phyloP scores from a whole-genome alignment of 225 moss, liverwort and hornwort genomes.

The Marchantia polymorpha region DNA sequence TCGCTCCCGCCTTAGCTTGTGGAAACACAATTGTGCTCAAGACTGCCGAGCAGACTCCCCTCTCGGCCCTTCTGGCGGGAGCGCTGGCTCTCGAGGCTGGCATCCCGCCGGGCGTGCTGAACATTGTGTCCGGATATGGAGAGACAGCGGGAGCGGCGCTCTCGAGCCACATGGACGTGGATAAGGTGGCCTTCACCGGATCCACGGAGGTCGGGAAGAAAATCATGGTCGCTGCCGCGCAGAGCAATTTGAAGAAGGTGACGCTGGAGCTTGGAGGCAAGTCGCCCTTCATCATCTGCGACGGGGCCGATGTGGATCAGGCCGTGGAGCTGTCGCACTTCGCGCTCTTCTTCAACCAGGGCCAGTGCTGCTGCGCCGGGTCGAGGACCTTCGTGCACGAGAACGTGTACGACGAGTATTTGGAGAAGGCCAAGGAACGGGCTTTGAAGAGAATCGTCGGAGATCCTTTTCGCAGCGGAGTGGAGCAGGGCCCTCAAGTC shows the following conservation, averaged over 20 bases:
- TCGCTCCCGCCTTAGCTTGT: conserved; percentile 81
- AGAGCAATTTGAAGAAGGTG: conserved; percentile 84
- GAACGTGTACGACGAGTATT: conserved; percentile 81
- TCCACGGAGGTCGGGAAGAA: conserved; percentile 86
- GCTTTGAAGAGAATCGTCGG: conserved; percentile 77
- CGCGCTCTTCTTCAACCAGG: conserved; percentile 91
- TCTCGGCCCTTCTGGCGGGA: conserved; percentile 73
- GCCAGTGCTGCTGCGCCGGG: conserved; percentile 83
- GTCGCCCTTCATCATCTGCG: conserved; percentile 85
- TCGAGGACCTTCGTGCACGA: conserved; percentile 92
- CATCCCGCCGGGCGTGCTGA: conserved; percentile 81
- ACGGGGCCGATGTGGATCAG: conserved; percentile 65
- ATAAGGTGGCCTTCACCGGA: conserved; percentile 88
- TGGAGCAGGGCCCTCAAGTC: conserved; percentile 88
- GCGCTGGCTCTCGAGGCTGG: conserved; percentile 89
- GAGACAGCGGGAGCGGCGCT: conserved; percentile 74
- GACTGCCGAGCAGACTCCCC: conserved; percentile 87
- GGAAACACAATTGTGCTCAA: conserved; percentile 82
- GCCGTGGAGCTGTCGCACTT: conserved; percentile 81
- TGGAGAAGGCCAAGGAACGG: conserved; percentile 75
- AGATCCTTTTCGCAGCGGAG: conserved; percentile 69
- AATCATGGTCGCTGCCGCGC: conserved; percentile 64
- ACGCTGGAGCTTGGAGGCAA: conserved; percentile 87
- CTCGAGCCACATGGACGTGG: conserved; percentile 77
- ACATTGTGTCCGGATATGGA: conserved; percentile 76